These are phyloP conservation scores for Fremontodendron californicum DNA, from an alignment of 345 rosid genomes.

Conservation along the genomic window DNA sequence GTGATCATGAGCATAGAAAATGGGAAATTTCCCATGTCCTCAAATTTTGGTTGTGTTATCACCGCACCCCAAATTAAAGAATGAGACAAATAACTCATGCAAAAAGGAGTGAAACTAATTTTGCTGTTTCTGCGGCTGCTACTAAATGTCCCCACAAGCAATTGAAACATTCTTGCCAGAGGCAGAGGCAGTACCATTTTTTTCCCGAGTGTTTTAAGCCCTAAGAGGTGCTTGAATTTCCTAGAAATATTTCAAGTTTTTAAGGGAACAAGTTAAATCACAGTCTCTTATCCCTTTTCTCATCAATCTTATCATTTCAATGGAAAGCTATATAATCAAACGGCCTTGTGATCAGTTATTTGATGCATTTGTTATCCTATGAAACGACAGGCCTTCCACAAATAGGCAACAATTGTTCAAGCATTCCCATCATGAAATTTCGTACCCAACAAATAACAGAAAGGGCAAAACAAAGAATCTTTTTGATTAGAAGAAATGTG, in stretches of 20 bases:
- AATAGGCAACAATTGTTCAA: background rate
- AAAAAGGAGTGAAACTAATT: too few species aligned
- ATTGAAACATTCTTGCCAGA: background rate
- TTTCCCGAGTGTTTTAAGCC: background rate
- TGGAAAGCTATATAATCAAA: background rate
- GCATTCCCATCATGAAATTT: background rate
- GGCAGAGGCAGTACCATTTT: too few species aligned
- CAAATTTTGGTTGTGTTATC: conserved; percentile 36
- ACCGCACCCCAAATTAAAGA: too few species aligned
- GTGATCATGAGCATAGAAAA: conserved; percentile 53
- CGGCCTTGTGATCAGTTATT: background rate
- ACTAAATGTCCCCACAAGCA: background rate
- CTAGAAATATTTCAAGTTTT: background rate
- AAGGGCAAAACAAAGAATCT: background rate
- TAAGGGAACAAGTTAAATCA: background rate
- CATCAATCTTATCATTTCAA: background rate
- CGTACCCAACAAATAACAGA: background rate
- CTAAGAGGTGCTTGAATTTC: background rate
- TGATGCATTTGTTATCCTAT: background rate
- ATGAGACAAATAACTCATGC: too few species aligned
- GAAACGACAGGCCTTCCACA: background rate
- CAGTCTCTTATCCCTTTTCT: background rate
- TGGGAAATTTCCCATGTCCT: conserved; percentile 62
- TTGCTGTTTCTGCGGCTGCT: too few species aligned
- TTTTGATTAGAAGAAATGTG: too few species aligned